Percentiles rank a stretch among this genome's conserved stretches.
These are phyloP conservation scores for Oryza meyeriana DNA, from an alignment of 176 grass and related monocot species.

Conservation along the genomic window DNA sequence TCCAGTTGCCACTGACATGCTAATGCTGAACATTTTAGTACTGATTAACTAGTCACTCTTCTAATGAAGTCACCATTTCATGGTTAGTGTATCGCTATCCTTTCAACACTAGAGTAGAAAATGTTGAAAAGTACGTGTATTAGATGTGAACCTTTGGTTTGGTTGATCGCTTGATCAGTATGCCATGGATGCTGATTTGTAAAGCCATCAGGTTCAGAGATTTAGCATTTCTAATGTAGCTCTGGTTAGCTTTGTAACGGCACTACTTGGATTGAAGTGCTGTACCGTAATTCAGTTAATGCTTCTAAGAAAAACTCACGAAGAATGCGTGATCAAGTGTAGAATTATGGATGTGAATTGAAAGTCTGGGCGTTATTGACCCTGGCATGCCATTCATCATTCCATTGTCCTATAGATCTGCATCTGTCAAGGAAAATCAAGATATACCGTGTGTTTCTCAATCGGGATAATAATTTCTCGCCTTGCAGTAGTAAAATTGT, in stretches of 20 bases:
- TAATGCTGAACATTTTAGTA: background rate
- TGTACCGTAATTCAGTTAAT: background rate
- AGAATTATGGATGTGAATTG: background rate
- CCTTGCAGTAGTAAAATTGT: background rate
- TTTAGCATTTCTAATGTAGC: background rate
- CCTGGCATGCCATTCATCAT: background rate
- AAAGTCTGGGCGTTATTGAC: background rate
- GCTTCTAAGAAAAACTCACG: background rate
- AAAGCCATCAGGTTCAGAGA: background rate
- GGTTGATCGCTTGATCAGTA: background rate
- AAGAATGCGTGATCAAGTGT: background rate
- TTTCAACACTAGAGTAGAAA: background rate
- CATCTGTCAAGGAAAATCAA: background rate
- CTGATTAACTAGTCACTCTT: background rate
- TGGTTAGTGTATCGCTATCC: constrained; percentile 12
- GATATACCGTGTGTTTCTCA: background rate
- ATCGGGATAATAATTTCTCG: background rate
- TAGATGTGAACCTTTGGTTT: constrained; percentile 9
- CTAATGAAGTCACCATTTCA: constrained; percentile 2
- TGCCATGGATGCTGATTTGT: background rate
- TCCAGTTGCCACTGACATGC: constrained; percentile 40
- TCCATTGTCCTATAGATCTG: background rate
- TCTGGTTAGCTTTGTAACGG: background rate
- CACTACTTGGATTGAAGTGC: background rate
- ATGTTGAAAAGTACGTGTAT: background rate